Evolutionary conservation across 305 asterid genomes (phyloP), one percentile per base, ranked within the genome.

Genomic region (Fraxinus latifolia): DNA sequence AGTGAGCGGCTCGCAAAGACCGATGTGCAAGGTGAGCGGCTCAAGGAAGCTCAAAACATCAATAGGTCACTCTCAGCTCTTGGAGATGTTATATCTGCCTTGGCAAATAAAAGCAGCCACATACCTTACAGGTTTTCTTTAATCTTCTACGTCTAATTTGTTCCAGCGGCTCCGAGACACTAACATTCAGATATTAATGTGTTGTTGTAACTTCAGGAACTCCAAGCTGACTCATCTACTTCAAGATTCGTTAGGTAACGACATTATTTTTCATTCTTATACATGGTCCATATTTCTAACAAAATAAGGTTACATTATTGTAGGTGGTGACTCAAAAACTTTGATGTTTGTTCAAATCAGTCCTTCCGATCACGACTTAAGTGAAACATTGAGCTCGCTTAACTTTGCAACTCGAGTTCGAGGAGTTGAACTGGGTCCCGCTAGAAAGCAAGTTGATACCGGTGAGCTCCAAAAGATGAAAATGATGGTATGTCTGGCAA

Each of bases 1-100:
- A 96, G 99, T 82, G 99, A 96, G 91, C 89, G 99, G 94, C 91
- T 96, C 47, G 97, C 95, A 15, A 94, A 96, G 89, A 96, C 99
- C 5, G 99, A 96, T 34, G 99, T 81, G 81, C 98, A 95, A 85
- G 99, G 99, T 4, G 99, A 96, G 42, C 91, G 99, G 77, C 97
- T 96, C 73, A 96, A 96, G 90, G 99, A 96, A 91, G 99, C 99
- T 80, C 99, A 94, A 88, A 96, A 96, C 80, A 96, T 96, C 79
- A 96, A 96, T 70, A 88, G 97, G 82, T 96, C 99, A 32, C 98
- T 96, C 79, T 96, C 98, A 15, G 99, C 99, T 37, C 93, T 96
- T 3, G 99, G 99, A 79, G 99, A 96, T 25, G 98, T 96, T 74
- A 93, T 96, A 80, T 92, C 98, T 37, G 96, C 99, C 83, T 89